These are phyloP conservation scores for Monarda citriodora DNA, from an alignment of 305 asterid genomes.

Conservation along the genomic window DNA sequence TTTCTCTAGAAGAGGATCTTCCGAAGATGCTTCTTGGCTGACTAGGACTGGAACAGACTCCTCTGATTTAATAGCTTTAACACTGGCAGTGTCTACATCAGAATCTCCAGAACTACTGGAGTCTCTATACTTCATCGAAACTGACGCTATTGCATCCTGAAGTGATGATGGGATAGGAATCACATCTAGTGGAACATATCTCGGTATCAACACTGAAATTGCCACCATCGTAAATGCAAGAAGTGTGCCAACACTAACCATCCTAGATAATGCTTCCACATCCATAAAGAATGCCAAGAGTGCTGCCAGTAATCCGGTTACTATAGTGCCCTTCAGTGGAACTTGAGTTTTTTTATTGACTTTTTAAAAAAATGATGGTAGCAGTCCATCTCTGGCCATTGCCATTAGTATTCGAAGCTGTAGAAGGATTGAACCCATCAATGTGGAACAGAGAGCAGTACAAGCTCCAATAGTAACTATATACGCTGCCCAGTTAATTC, in stretches of 20 bases:
- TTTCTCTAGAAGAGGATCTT: slow-evolving; percentile 59
- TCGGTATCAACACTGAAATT: slow-evolving; percentile 81
- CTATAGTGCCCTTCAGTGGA: slow-evolving; percentile 86
- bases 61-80: slow-evolving; percentile 22
- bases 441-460: slow-evolving; percentile 93
- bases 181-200: slow-evolving; percentile 93
- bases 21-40: slow-evolving; percentile 33
- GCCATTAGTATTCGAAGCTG: slow-evolving; percentile 99
- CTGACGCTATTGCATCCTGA: slow-evolving; percentile 87
- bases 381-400: slow-evolving; percentile 98
- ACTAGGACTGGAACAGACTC: slow-evolving; percentile 47
- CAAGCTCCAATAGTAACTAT: slow-evolving; percentile 83
- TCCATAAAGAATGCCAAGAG: slow-evolving; percentile 87
- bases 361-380: slow-evolving; percentile 89
- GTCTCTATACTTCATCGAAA: slow-evolving; percentile 44
- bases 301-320: slow-evolving; percentile 75
- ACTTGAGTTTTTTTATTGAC: slow-evolving; percentile 71
- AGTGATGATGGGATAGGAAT: slow-evolving; percentile 92
- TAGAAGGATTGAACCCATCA: slow-evolving; percentile 94
- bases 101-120: slow-evolving; percentile 32
- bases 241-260: slow-evolving; percentile 99
- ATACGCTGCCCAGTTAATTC: slow-evolving; percentile 94
- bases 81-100: slow-evolving; percentile 35
- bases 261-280: slow-evolving; percentile 92
- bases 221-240: slow-evolving; percentile 96